phyloP scores from a whole-genome alignment of 2,329 filamentous ascomycete genomes.

The Colletotrichum liriopes region DNA sequence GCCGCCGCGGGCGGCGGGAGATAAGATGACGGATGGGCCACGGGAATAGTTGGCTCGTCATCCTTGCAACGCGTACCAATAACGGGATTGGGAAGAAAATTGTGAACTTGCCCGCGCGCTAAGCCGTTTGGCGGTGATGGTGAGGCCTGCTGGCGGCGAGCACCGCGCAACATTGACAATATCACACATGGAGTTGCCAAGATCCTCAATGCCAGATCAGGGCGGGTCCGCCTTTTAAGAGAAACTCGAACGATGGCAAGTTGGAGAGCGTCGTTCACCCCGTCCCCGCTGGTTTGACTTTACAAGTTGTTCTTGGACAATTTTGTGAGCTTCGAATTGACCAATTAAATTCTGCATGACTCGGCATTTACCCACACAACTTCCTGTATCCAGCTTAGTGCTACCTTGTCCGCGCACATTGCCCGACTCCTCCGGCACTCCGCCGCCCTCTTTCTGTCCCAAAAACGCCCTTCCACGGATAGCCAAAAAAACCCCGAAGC shows the following conservation, averaged over 20 bases:
- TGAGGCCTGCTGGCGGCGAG: not conserved
- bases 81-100: not conserved
- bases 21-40: conserved; percentile 15
- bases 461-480: conserved; percentile 11
- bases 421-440: conserved; percentile 28
- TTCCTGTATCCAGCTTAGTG: conserved; percentile 25
- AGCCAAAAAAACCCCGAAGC: conserved; percentile 1
- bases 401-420: not conserved
- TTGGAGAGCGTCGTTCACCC: conserved; percentile 8
- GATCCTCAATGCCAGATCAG: conserved; percentile 20
- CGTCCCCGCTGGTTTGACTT: conserved; percentile 25
- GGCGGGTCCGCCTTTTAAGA: conserved; percentile 27
- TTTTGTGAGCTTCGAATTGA: conserved; percentile 8
- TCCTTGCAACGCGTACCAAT: not conserved
- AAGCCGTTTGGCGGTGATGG: conserved; percentile 8
- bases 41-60: not conserved
- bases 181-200: conserved; percentile 23
- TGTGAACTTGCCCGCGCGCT: not conserved
- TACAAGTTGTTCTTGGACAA: conserved; percentile 32
- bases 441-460: conserved; percentile 8
- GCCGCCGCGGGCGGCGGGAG: conserved; percentile 3
- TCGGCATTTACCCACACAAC: conserved; percentile 19
- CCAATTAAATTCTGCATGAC: conserved; percentile 34
- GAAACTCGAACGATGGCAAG: conserved; percentile 24
- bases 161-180: not conserved